Evolutionary conservation across 2,329 filamentous ascomycete species (phyloP), one percentile per base, ranked within the genome.

Genomic region (Gliomastix tumulicola): DNA sequence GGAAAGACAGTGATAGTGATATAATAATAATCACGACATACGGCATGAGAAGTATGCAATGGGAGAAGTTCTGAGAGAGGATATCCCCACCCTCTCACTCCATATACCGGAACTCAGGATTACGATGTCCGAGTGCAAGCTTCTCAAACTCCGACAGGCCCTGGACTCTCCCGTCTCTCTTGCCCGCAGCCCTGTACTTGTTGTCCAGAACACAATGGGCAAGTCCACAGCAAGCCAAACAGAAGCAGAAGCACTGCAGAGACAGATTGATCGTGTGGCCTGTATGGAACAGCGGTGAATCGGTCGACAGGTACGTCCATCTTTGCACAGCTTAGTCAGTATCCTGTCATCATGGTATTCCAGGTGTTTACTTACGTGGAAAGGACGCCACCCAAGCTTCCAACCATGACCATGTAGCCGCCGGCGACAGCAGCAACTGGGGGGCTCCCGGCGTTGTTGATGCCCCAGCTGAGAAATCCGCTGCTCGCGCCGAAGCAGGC

Each of bases 401-500:
- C 74, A 3, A 79, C 47, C 1, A 61, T 65, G 10, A 74, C 68
- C 25, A 79, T 68, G 42, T 72, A 79, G 4, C 62, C 74, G 17
- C 69, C 65, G 0, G 71, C 66, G 0, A 79, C 69, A 5, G 75
- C 74, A 18, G 74, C 66, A 2, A 78, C 60, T 9, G 72, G 66
- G 0, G 74, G 73, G 0, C 74, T 74, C 1, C 68, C 66, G 0
- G 74, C 65, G 43, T 79, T 79, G 49, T 79, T 79, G 38, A 77
- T 61, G 0, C 65, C 72, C 75, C 74, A 79, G 6, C 66, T 66
- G 30, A 79, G 49, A 55, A 76, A 77, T 0, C 70, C 71, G 0
- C 74, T 74, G 0, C 74, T 74, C 22, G 72, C 72, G 1, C 74
- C 72, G 52, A 77, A 78, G 0, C 69, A 72, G 18, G 74, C 74